A percentile compares a stretch with the other conserved stretches of the same genome.
Conservation (phyloP, 2,329 filamentous ascomycete species). For the Aspergillus pseudoterreus region DNA sequence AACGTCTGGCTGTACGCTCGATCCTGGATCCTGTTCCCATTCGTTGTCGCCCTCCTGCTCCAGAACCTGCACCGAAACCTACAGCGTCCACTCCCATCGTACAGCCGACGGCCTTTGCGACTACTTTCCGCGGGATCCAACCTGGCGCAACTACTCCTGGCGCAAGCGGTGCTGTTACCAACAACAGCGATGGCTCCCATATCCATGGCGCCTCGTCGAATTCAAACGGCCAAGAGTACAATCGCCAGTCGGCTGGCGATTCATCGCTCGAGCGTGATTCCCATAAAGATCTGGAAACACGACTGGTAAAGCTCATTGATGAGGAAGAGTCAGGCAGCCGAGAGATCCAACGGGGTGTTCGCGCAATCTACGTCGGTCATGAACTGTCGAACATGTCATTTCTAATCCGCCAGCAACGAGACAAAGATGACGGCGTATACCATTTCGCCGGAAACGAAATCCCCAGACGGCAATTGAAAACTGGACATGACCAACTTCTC, state of each 20-base stretch:
- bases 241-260: conserved; percentile 24
- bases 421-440: conserved; percentile 39
- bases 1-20: conserved; percentile 41
- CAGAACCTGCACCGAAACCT: conserved; percentile 21
- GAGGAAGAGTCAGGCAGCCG: conserved; percentile 43
- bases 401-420: conserved; percentile 49
- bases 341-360: conserved; percentile 47
- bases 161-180: conserved; percentile 10
- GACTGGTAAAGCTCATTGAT: conserved; percentile 51
- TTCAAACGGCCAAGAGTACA: conserved; percentile 19
- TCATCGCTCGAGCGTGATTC: conserved; percentile 37
- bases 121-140: conserved; percentile 20
- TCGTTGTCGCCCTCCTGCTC: conserved; percentile 36
- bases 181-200: conserved; percentile 1
- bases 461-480: conserved; percentile 39
- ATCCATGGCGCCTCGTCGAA: conserved; percentile 18
- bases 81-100: conserved; percentile 15
- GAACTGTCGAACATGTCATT: conserved; percentile 57
- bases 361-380: conserved; percentile 54
- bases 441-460: conserved; percentile 45
- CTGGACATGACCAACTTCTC: conserved; percentile 44
- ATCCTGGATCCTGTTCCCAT: conserved; percentile 46
- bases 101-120: conserved; percentile 24
- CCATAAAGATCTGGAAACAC: conserved; percentile 41
- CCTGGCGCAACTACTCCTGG: conserved; percentile 17